These are phyloP conservation scores for Gracilaria domingensis DNA, from an alignment of 23 red algal genomes.

Conservation along the genomic window DNA sequence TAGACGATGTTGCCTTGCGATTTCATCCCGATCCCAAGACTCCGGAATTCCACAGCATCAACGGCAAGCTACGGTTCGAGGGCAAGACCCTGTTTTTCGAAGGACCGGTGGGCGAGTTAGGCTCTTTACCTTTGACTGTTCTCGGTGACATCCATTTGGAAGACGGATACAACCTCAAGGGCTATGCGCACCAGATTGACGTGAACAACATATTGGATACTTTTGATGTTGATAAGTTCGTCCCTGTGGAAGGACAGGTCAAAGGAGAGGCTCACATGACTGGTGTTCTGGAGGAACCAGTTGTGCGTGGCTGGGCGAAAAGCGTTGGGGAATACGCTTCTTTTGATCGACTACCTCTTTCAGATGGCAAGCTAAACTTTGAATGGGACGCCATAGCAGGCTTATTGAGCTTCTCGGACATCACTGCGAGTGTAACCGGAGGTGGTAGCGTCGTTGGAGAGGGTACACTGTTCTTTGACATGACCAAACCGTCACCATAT, in stretches of 20 bases:
- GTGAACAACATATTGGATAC: conserved; percentile 82
- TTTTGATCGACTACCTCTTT: conserved; percentile 70
- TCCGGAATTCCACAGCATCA: conserved; percentile 65
- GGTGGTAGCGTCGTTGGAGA: conserved; percentile 59
- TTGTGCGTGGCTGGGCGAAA: conserved; percentile 72
- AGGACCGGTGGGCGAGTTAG: conserved; percentile 68
- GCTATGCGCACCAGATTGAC: conserved; percentile 65
- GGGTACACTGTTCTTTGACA: conserved; percentile 75
- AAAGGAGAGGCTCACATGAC: conserved; percentile 77
- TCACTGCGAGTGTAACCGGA: conserved; percentile 47
- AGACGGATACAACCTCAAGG: conserved; percentile 76
- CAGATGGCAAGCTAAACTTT: conserved; percentile 49
- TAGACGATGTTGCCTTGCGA: conserved; percentile 66
- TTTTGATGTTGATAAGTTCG: conserved; percentile 79
- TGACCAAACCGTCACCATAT: conserved; percentile 63
- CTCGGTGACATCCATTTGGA: conserved; percentile 82
- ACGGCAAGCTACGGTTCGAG: conserved; percentile 82
- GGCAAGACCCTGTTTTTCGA: conserved; percentile 81
- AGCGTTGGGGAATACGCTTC: conserved; percentile 24
- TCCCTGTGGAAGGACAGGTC: conserved; percentile 63
- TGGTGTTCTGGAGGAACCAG: conserved; percentile 78
- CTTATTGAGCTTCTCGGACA: conserved; percentile 55
- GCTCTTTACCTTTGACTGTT: conserved; percentile 81
- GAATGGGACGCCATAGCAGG: conserved; percentile 77
- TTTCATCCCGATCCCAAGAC: conserved; percentile 87